Conservation (phyloP, 306 rosid species). For the Pterocarpus macrocarpus region DNA sequence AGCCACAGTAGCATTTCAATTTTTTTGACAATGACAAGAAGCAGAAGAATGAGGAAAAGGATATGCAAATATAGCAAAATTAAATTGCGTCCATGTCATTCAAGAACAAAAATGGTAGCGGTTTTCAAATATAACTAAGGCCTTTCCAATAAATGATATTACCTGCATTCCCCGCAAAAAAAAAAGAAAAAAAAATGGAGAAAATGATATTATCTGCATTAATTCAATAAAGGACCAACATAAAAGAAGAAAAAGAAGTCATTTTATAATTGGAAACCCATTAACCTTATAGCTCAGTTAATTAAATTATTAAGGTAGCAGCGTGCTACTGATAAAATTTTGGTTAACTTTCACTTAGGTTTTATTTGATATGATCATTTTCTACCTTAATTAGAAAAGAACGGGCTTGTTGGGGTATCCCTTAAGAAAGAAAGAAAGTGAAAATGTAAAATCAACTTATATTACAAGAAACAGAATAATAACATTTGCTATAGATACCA, state of each 20-base stretch:
- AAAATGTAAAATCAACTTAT: neutral
- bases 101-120: neutral
- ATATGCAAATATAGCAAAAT: neutral
- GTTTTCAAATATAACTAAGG: neutral
- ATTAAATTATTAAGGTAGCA: slow-evolving; percentile 17
- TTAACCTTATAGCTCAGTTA: neutral
- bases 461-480: neutral
- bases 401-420: neutral
- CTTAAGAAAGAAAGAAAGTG: neutral
- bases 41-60: neutral
- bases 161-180: neutral
- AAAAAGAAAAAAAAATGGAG: no score
- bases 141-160: neutral
- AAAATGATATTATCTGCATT: slow-evolving; percentile 26
- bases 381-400: slow-evolving; percentile 14
- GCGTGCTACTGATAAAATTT: neutral
- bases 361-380: neutral
- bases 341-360: neutral
- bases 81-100: neutral
- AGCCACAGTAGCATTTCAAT: neutral
- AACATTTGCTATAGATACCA: neutral
- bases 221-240: slow-evolving; percentile 6
- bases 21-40: neutral
- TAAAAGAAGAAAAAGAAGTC: neutral
- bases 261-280: neutral